A percentile compares a stretch with the other conserved stretches of the same genome.
phyloP scores from a whole-genome alignment of 441 rosid species.

The Mallotus japonicus region DNA sequence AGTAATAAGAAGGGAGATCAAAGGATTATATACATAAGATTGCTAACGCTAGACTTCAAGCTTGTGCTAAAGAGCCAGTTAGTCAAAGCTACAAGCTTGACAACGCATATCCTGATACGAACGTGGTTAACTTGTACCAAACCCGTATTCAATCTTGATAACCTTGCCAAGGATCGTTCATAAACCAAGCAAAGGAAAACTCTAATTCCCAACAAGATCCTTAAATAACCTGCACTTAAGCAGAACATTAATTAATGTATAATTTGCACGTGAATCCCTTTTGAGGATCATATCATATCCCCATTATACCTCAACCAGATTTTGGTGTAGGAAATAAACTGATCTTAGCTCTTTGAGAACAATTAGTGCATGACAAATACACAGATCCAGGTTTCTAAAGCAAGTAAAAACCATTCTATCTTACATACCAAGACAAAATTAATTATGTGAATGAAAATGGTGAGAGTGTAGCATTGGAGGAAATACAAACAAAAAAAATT shows the following conservation, averaged over 20 bases:
- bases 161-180: too few relatives aligned
- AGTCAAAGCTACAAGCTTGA: neutral
- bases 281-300: too few relatives aligned
- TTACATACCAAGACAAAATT: slow-evolving; percentile 7
- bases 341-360: neutral
- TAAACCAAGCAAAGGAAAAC: too few relatives aligned
- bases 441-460: neutral
- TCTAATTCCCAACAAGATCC: too few relatives aligned
- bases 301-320: neutral
- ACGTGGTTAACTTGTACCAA: too few relatives aligned
- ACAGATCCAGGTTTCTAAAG: neutral
- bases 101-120: neutral
- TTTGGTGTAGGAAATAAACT: neutral
- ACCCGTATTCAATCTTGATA: too few relatives aligned
- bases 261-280: too few relatives aligned
- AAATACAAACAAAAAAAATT: neutral
- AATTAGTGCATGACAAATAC: neutral
- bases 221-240: too few relatives aligned
- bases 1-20: too few relatives aligned
- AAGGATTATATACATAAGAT: too few relatives aligned
- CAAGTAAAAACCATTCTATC: neutral
- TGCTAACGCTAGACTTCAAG: too few relatives aligned
- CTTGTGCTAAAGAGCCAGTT: neutral
- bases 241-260: too few relatives aligned
- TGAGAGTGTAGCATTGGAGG: neutral